These are phyloP conservation scores for Whalleya microplaca DNA, from an alignment of 2,329 filamentous ascomycete species.

Conservation along the genomic window DNA sequence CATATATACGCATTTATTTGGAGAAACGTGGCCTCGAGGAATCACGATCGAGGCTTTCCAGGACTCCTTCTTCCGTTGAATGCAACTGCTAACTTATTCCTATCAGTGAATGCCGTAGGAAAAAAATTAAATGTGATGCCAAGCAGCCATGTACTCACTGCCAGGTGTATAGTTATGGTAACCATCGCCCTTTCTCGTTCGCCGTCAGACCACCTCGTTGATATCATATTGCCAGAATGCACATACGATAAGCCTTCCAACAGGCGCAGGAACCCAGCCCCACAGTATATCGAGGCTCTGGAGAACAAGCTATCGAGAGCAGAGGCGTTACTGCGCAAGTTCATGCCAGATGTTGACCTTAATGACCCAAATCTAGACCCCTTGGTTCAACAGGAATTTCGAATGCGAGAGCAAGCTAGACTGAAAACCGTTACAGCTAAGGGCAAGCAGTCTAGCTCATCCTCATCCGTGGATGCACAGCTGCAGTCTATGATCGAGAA, in stretches of 20 bases:
- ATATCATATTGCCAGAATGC: conserved; percentile 65
- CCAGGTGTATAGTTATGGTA: conserved; percentile 98
- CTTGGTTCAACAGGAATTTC: conserved; percentile 71
- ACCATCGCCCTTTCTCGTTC: conserved; percentile 32
- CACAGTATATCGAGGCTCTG: conserved; percentile 89
- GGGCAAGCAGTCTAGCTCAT: conserved; percentile 36
- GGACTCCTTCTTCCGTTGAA: not conserved
- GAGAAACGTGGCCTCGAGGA: not conserved
- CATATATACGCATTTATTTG: not conserved
- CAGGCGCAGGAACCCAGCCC: conserved; percentile 84
- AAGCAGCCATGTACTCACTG: conserved; percentile 93
- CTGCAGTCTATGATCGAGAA: conserved; percentile 95
- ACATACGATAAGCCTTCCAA: conserved; percentile 96
- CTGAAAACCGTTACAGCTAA: conserved; percentile 48
- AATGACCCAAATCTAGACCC: conserved; percentile 84
- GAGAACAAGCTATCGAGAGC: conserved; percentile 83
- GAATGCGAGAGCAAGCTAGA: conserved; percentile 57
- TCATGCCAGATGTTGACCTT: conserved; percentile 83
- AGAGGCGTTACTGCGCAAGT: conserved; percentile 75
- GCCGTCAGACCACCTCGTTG: conserved; percentile 22
- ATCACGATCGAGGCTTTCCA: not conserved
- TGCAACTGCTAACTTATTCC: conserved; percentile 11
- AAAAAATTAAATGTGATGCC: conserved; percentile 87
- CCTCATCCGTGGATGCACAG: conserved; percentile 61
- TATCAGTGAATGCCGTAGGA: conserved; percentile 63